phyloP scores from a whole-genome alignment of 2,329 filamentous ascomycete species.

The Diaporthe citri region DNA sequence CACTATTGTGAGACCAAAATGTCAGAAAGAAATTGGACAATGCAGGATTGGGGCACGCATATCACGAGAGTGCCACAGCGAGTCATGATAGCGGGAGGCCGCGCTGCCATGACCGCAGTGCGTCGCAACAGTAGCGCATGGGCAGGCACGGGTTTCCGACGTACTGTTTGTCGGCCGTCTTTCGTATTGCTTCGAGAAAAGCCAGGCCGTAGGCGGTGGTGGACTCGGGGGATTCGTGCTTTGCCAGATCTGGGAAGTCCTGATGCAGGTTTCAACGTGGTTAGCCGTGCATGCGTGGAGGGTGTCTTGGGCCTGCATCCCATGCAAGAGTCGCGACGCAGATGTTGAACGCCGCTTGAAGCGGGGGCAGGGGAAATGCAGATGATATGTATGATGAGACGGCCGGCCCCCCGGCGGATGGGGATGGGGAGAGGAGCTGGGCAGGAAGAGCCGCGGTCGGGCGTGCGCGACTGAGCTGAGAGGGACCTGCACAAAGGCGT shows the following conservation, averaged over 20 bases:
- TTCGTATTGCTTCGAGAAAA: slow-evolving; percentile 81
- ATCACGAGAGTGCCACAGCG: slow-evolving; percentile 12
- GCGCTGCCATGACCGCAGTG: slow-evolving; percentile 19
- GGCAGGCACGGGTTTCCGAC: slow-evolving; percentile 47
- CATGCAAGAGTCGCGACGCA: slow-evolving; percentile 2
- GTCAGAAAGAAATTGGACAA: slow-evolving; percentile 34
- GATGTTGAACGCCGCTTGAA: background rate
- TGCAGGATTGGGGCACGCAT: slow-evolving; percentile 8
- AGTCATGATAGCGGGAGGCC: slow-evolving; percentile 18
- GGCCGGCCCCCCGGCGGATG: slow-evolving; percentile 7
- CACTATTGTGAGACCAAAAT: slow-evolving; percentile 59
- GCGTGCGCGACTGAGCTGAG: background rate
- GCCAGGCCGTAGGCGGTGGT: slow-evolving; percentile 79
- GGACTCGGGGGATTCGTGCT: slow-evolving; percentile 74
- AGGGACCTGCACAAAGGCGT: slow-evolving; percentile 26
- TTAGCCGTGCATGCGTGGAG: slow-evolving; percentile 26
- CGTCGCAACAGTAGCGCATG: slow-evolving; percentile 12
- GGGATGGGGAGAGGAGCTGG: slow-evolving; percentile 5
- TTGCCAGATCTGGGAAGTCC: slow-evolving; percentile 61
- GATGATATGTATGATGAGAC: background rate
- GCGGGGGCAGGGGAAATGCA: background rate
- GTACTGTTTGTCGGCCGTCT: slow-evolving; percentile 86
- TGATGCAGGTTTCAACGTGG: slow-evolving; percentile 40
- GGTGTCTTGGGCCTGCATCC: background rate
- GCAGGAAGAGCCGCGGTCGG: background rate